phyloP scores from a whole-genome alignment of 176 grass and related monocot genomes.

The Aegilops umbellulata region DNA sequence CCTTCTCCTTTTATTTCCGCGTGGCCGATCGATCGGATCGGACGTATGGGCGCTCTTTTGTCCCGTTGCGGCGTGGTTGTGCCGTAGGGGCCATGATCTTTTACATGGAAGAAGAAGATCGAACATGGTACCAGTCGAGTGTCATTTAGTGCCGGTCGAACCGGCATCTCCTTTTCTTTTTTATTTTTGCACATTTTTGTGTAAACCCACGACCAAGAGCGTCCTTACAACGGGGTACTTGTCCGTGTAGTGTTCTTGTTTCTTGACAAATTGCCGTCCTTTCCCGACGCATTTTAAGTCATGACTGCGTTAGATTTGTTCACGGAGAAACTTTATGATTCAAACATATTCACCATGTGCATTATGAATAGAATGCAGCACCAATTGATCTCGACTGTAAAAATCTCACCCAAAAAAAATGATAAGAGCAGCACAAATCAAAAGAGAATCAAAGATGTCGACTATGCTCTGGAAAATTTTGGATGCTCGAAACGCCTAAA shows the following conservation, averaged over 20 bases:
- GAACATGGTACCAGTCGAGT: background rate
- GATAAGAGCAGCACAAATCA: background rate
- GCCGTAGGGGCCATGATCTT: constrained; percentile 4
- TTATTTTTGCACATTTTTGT: background rate
- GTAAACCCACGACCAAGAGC: background rate
- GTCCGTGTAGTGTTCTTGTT: background rate
- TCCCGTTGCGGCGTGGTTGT: background rate
- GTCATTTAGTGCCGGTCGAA: background rate
- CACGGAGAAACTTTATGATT: background rate
- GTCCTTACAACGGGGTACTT: background rate
- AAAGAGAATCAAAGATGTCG: background rate
- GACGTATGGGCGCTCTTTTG: background rate
- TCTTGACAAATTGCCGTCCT: background rate
- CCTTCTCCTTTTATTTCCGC: background rate
- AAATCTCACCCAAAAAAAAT: background rate
- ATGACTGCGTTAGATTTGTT: too few relatives aligned
- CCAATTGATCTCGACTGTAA: background rate
- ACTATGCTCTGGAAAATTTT: too few relatives aligned
- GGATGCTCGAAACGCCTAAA: too few relatives aligned
- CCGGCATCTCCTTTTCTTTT: too few relatives aligned
- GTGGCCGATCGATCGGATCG: background rate
- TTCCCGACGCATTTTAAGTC: background rate
- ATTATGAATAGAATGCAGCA: background rate
- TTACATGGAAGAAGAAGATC: background rate
- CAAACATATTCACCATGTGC: background rate